These are phyloP conservation scores for Mucor piriformis DNA, from an alignment of 371 early-diverging fungal genomes.

Conservation along the genomic window DNA sequence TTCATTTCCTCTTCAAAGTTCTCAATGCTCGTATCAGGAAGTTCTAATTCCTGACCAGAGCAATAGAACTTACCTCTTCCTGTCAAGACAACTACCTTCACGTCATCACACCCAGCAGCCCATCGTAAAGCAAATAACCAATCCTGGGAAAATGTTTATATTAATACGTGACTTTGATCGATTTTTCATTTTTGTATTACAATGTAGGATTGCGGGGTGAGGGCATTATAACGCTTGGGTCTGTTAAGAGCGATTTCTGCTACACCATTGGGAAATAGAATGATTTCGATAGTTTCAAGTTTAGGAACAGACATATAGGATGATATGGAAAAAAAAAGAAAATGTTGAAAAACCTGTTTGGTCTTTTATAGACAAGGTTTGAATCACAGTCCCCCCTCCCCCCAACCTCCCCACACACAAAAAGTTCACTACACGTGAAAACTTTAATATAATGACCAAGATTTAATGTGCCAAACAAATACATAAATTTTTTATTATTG, in stretches of 20 bases:
- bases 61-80: conserved; percentile 71
- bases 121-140: conserved; percentile 64
- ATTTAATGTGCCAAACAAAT: conserved; percentile 7
- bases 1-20: conserved; percentile 32
- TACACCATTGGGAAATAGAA: conserved; percentile 59
- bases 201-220: conserved; percentile 62
- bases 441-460: background rate
- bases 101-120: conserved; percentile 52
- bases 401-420: background rate
- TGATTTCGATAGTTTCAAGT: conserved; percentile 57
- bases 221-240: conserved; percentile 67
- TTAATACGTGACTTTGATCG: background rate
- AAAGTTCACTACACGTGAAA: background rate
- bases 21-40: conserved; percentile 36
- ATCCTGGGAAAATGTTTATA: conserved; percentile 34
- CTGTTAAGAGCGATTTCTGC: conserved; percentile 71
- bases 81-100: conserved; percentile 66
- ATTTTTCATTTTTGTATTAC: conserved; percentile 24
- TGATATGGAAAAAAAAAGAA: background rate
- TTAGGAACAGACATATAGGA: conserved; percentile 34
- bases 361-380: background rate
- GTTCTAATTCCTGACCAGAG: conserved; percentile 67
- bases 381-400: background rate
- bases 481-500: conserved; percentile 9
- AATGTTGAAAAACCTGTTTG: background rate